Percentiles rank a stretch among this genome's conserved stretches.
These are phyloP conservation scores for Cladophialophora carrionii DNA, from an alignment of 2,329 filamentous ascomycete genomes.

Conservation along the genomic window DNA sequence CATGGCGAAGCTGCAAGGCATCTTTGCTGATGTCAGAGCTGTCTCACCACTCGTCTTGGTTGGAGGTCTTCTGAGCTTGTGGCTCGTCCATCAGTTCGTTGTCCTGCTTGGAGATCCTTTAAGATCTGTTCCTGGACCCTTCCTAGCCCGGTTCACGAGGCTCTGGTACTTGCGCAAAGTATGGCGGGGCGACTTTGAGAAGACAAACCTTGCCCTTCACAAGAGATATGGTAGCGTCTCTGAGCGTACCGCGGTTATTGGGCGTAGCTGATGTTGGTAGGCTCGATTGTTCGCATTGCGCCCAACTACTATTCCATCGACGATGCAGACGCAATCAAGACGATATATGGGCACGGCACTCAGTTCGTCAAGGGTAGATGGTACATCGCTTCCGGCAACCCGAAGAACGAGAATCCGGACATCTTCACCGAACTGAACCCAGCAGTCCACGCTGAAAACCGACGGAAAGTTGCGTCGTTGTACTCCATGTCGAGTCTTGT, in stretches of 20 bases:
- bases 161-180: slow-evolving; percentile 49
- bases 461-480: slow-evolving; percentile 72
- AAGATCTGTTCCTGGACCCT: slow-evolving; percentile 51
- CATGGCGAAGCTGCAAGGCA: slow-evolving; percentile 24
- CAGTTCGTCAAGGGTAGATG: slow-evolving; percentile 70
- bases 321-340: slow-evolving; percentile 71
- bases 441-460: slow-evolving; percentile 71
- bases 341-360: slow-evolving; percentile 80
- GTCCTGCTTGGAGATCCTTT: slow-evolving; percentile 42
- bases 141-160: slow-evolving; percentile 50
- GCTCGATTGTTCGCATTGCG: slow-evolving; percentile 68
- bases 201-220: slow-evolving; percentile 39
- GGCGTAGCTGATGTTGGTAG: slow-evolving; percentile 13
- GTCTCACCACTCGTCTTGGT: slow-evolving; percentile 9
- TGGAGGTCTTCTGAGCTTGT: slow-evolving; percentile 8
- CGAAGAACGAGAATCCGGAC: slow-evolving; percentile 19
- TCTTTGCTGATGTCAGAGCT: slow-evolving; percentile 6
- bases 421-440: slow-evolving; percentile 75
- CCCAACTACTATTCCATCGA: slow-evolving; percentile 75
- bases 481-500: slow-evolving; percentile 45
- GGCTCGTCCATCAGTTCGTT: slow-evolving; percentile 35
- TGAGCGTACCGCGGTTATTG: background rate
- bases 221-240: slow-evolving; percentile 55
- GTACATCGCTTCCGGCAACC: slow-evolving; percentile 23
- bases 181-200: slow-evolving; percentile 46